Percentiles rank a stretch among this genome's conserved stretches.
phyloP scores from a whole-genome alignment of 257 asterid species.

The Vinca minor region DNA sequence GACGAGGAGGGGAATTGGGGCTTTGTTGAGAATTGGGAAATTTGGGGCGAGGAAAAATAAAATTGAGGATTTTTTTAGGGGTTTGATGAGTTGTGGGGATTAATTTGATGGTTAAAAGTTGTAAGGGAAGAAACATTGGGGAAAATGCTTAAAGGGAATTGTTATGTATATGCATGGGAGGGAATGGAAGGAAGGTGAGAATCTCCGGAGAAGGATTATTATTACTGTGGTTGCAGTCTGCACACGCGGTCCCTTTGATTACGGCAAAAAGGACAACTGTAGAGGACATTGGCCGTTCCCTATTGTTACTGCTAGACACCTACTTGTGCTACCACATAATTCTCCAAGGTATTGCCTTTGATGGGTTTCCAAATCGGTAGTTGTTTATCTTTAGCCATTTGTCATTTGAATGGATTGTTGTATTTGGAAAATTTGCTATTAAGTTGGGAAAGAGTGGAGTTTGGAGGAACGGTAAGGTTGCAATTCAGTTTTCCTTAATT shows the following conservation, averaged over 20 bases:
- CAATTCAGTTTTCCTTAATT: background rate
- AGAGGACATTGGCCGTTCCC: background rate
- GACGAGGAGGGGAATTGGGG: background rate
- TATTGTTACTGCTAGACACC: background rate
- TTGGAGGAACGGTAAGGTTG: background rate
- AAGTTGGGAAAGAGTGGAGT: background rate
- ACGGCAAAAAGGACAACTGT: background rate
- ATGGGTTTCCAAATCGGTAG: background rate
- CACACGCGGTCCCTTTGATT: background rate
- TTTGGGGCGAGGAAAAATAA: no score
- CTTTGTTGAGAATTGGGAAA: background rate
- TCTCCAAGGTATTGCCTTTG: conserved; percentile 1
- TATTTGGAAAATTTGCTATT: background rate
- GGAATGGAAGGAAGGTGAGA: conserved; percentile 6
- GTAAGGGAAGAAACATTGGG: background rate
- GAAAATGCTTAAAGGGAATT: background rate
- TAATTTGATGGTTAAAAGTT: conserved; percentile 3
- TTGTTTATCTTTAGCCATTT: background rate
- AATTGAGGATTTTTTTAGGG: no score
- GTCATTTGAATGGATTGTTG: background rate
- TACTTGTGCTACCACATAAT: background rate
- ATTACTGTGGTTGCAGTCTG: background rate
- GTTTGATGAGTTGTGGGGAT: no score
- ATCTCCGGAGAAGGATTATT: background rate
- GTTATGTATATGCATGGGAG: conserved; percentile 4